Conservation (phyloP, 2,329 filamentous ascomycete species). For the Lasiodiplodia sp. region DNA sequence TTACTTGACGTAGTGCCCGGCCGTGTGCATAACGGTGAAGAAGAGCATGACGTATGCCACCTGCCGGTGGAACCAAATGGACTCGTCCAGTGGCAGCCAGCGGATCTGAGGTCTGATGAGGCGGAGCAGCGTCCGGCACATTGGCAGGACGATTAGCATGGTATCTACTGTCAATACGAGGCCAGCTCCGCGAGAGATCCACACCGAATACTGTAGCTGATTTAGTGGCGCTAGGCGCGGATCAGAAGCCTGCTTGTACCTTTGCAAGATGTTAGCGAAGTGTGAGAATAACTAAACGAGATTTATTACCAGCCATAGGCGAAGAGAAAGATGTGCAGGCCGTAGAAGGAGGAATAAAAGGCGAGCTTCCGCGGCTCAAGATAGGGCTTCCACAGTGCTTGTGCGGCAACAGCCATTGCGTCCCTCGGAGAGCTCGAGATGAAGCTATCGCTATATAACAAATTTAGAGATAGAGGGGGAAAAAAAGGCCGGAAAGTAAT, state of each 20-base stretch:
- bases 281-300: too few relatives aligned
- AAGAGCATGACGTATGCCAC: conserved; percentile 89
- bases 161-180: conserved; percentile 83
- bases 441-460: too few relatives aligned
- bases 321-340: conserved; percentile 78
- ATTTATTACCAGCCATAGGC: conserved; percentile 80
- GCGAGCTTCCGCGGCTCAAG: conserved; percentile 75
- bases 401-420: background rate
- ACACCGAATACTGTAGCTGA: conserved; percentile 83
- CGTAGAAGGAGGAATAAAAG: conserved; percentile 85
- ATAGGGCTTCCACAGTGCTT: conserved; percentile 42
- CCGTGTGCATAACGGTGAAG: conserved; percentile 79
- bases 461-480: background rate
- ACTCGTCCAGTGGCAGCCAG: conserved; percentile 92
- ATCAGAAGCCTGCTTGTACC: conserved; percentile 80
- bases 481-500: background rate
- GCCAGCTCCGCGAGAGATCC: conserved; percentile 93
- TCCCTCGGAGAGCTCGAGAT: too few relatives aligned
- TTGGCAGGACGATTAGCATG: conserved; percentile 87
- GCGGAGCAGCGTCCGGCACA: conserved; percentile 89
- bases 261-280: conserved; percentile 47
- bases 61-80: conserved; percentile 95
- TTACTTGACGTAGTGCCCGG: conserved; percentile 92
- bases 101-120: conserved; percentile 84
- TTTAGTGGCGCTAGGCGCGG: conserved; percentile 77